These are phyloP conservation scores for Conticribra guillardii DNA, from an alignment of 108 stramenopile species.

Conservation along the genomic window DNA sequence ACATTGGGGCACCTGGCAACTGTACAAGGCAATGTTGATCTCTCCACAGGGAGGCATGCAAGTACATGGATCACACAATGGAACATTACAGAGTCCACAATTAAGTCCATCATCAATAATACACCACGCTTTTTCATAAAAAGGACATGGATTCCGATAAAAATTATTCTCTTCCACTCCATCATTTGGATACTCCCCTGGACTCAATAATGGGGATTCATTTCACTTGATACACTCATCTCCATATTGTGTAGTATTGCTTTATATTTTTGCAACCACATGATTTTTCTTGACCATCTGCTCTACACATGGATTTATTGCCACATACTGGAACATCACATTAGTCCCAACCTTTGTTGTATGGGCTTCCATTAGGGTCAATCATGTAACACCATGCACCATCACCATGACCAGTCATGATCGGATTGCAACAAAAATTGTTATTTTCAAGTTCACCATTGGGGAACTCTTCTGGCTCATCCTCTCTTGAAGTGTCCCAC, in stretches of 20 bases:
- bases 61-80: slow-evolving; percentile 12
- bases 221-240: slow-evolving; percentile 12
- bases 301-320: neutral
- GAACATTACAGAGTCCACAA: neutral
- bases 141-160: neutral
- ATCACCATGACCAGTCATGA: neutral
- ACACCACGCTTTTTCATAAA: neutral
- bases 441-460: slow-evolving; percentile 10
- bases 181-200: neutral
- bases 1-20: slow-evolving; percentile 18
- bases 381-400: slow-evolving; percentile 17
- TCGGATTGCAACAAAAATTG: slow-evolving; percentile 14
- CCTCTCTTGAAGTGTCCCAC: neutral
- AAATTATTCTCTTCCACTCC: neutral
- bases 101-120: neutral
- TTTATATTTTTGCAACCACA: too few relatives aligned
- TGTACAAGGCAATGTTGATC: neutral
- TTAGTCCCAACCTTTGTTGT: neutral
- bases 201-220: neutral
- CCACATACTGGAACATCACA: slow-evolving; percentile 18
- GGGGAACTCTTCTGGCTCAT: neutral
- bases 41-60: slow-evolving; percentile 6
- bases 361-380: neutral
- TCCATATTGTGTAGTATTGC: slow-evolving; percentile 8
- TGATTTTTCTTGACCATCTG: neutral